A percentile compares a stretch with the other conserved stretches of the same genome.
Conservation (phyloP, 106 monocot species). For the Platanthera guangdongensis region DNA sequence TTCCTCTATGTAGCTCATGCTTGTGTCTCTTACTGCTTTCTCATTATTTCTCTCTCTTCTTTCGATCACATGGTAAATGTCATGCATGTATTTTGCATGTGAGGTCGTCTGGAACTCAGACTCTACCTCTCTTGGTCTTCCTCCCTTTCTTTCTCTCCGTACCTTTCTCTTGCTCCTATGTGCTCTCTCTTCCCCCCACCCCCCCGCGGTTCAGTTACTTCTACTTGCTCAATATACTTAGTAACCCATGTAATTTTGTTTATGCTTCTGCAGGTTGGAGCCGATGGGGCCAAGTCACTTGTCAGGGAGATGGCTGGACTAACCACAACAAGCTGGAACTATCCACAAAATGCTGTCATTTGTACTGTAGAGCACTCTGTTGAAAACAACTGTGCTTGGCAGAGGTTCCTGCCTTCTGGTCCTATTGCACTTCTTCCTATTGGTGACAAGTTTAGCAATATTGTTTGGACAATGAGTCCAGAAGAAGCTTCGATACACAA, state of each 20-base stretch:
- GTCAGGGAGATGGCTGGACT: conserved; percentile 75
- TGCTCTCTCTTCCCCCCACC: background rate
- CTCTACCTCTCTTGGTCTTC: too few relatives aligned
- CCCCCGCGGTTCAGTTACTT: background rate
- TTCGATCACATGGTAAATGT: too few relatives aligned
- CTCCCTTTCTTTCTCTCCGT: too few relatives aligned
- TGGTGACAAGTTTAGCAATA: conserved; percentile 79
- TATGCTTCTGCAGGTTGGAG: conserved; percentile 62
- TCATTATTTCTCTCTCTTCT: too few relatives aligned
- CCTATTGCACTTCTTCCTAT: conserved; percentile 94
- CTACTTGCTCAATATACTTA: background rate
- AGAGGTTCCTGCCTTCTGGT: conserved; percentile 92
- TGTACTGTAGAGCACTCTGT: conserved; percentile 79
- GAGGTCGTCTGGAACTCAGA: too few relatives aligned
- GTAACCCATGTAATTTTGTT: background rate
- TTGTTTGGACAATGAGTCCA: conserved; percentile 95
- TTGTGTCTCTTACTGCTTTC: too few relatives aligned
- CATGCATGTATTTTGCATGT: too few relatives aligned
- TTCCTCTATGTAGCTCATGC: too few relatives aligned
- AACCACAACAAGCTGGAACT: conserved; percentile 74
- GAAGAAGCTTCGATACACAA: conserved; percentile 44
- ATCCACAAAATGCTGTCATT: conserved; percentile 82
- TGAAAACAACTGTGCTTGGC: conserved; percentile 90
- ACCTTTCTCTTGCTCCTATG: too few relatives aligned
- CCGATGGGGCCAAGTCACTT: conserved; percentile 86